A percentile compares a stretch with the other conserved stretches of the same genome.
Evolutionary conservation across 1,139 yeast genomes (phyloP).

Genomic region (Debaryomyces fabryi): DNA sequence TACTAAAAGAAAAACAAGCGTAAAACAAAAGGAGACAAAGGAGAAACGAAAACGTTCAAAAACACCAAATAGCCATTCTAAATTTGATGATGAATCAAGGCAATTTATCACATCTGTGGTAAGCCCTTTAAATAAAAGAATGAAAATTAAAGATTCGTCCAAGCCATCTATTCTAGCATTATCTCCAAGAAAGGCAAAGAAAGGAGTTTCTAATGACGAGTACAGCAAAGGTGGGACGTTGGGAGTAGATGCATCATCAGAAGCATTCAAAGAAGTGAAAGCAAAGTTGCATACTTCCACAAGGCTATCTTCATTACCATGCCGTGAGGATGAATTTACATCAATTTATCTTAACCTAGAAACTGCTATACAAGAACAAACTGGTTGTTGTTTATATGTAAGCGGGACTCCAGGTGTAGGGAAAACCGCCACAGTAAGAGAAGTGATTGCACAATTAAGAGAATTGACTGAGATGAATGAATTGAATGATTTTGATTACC

Average conservation of each 20-base stretch:
- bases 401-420: slow-evolving; percentile 99
- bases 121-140: slow-evolving; percentile 31
- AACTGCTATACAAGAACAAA: slow-evolving; percentile 67
- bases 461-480: slow-evolving; percentile 48
- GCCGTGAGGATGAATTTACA: slow-evolving; percentile 87
- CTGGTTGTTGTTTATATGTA: slow-evolving; percentile 85
- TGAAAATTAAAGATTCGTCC: slow-evolving; percentile 30
- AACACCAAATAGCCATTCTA: slow-evolving; percentile 12
- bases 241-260: slow-evolving; percentile 31
- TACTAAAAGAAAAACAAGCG: slow-evolving; percentile 6
- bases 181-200: slow-evolving; percentile 24
- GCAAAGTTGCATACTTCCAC: slow-evolving; percentile 66
- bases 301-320: slow-evolving; percentile 69
- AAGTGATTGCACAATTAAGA: slow-evolving; percentile 72
- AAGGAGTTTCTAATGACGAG: slow-evolving; percentile 3
- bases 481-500: slow-evolving; percentile 62
- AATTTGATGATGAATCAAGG: slow-evolving; percentile 13
- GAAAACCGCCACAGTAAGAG: slow-evolving; percentile 90
- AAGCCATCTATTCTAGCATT: slow-evolving; percentile 29
- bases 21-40: slow-evolving; percentile 12
- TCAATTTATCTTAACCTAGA: slow-evolving; percentile 73
- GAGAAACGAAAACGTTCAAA: slow-evolving; percentile 12
- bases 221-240: slow-evolving; percentile 1
- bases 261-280: slow-evolving; percentile 57
- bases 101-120: slow-evolving; percentile 27